A percentile compares a stretch with the other conserved stretches of the same genome.
These are phyloP conservation scores for Teratosphaeria viscida DNA, from an alignment of 2,329 filamentous ascomycete genomes.

Conservation along the genomic window DNA sequence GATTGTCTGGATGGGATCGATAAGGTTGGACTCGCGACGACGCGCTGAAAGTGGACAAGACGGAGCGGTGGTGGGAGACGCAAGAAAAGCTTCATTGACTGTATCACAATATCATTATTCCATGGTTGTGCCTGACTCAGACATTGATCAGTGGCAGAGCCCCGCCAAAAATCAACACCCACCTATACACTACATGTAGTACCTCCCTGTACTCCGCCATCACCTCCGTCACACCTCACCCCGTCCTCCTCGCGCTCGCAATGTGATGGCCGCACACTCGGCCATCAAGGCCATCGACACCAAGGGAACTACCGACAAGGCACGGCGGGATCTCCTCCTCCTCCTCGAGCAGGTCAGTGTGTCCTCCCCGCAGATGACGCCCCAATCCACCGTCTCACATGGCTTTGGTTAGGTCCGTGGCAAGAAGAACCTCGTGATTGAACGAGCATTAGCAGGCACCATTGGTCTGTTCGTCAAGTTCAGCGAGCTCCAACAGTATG, in stretches of 20 bases:
- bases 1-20: not conserved
- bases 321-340: conserved; percentile 78
- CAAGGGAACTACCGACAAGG: conserved; percentile 67
- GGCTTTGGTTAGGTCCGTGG: conserved; percentile 63
- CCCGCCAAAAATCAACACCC: not conserved
- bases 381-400: conserved; percentile 7
- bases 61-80: not conserved
- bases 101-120: not conserved
- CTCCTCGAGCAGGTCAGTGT: conserved; percentile 90
- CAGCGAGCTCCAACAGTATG: conserved; percentile 89
- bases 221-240: not conserved
- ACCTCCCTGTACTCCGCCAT: not conserved
- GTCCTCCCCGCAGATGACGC: not conserved
- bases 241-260: not conserved
- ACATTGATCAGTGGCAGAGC: not conserved
- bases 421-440: conserved; percentile 96
- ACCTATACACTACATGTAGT: too few relatives aligned
- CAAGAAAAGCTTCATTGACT: conserved; percentile 1
- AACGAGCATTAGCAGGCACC: conserved; percentile 79
- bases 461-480: conserved; percentile 91
- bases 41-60: not conserved
- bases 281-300: conserved; percentile 61
- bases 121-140: not conserved
- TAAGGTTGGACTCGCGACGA: not conserved
- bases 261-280: conserved; percentile 27